These are phyloP conservation scores for Metschnikowia baotianmanensis DNA, from an alignment of 805 yeast species.

Conservation along the genomic window DNA sequence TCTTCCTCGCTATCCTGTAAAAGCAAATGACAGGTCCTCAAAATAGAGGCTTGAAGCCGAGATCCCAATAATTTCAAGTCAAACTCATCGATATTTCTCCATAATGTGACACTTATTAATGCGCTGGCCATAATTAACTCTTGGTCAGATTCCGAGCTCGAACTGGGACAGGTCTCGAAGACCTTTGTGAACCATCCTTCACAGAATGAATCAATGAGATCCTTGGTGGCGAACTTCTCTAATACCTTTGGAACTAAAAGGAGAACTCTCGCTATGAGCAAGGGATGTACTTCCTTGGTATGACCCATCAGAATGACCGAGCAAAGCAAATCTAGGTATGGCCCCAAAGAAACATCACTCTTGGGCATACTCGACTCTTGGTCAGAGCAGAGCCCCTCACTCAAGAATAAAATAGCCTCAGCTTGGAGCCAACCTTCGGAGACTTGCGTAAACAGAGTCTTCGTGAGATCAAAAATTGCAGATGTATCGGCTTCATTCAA, in stretches of 20 bases:
- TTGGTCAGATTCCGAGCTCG: neutral
- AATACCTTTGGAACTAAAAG: slow-evolving; percentile 56
- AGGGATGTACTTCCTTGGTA: slow-evolving; percentile 19
- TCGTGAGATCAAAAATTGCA: slow-evolving; percentile 7
- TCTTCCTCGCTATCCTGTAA: slow-evolving; percentile 73
- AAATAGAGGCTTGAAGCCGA: slow-evolving; percentile 32
- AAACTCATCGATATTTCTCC: slow-evolving; percentile 25
- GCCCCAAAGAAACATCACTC: slow-evolving; percentile 15
- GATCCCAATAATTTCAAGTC: slow-evolving; percentile 18
- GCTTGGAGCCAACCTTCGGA: slow-evolving; percentile 25
- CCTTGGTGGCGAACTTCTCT: slow-evolving; percentile 44
- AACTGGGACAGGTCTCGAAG: slow-evolving; percentile 1
- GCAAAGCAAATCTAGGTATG: slow-evolving; percentile 10
- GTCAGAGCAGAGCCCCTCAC: slow-evolving; percentile 44
- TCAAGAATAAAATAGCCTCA: slow-evolving; percentile 43
- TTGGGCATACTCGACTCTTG: slow-evolving; percentile 27
- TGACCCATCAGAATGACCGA: slow-evolving; percentile 1
- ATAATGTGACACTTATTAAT: slow-evolving; percentile 55
- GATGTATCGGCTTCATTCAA: slow-evolving; percentile 42
- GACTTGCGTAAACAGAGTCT: neutral
- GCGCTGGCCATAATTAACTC: slow-evolving; percentile 30
- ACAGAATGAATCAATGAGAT: slow-evolving; percentile 34
- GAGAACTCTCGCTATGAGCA: slow-evolving; percentile 49
- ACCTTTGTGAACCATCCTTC: slow-evolving; percentile 21
- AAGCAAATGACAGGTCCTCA: slow-evolving; percentile 43